phyloP scores from a whole-genome alignment of 257 asterid species.

The Solanum sitiens region DNA sequence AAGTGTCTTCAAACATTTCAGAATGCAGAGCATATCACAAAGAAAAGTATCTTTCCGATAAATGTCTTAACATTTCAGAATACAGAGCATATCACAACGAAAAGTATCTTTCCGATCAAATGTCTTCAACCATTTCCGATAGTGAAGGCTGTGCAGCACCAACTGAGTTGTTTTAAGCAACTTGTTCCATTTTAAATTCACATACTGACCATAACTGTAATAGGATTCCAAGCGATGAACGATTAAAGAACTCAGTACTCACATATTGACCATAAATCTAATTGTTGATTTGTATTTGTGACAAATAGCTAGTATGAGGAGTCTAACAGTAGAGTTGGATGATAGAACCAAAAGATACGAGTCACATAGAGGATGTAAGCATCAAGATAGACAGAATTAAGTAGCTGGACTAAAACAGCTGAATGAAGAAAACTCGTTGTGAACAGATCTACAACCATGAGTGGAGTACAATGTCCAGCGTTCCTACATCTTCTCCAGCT shows the following conservation, averaged over 20 bases:
- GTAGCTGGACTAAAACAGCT: neutral
- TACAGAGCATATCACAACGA: no score
- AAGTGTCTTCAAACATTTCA: neutral
- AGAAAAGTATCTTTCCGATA: no score
- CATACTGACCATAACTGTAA: neutral
- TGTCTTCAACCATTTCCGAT: no score
- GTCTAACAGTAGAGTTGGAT: neutral
- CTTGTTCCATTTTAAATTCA: neutral
- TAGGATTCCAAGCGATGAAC: neutral
- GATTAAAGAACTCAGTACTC: neutral
- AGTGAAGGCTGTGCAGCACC: neutral
- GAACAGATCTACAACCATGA: neutral
- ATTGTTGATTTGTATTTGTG: neutral
- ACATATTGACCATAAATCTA: neutral
- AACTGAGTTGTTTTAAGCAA: neutral
- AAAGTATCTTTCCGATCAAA: no score
- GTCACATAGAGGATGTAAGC: neutral
- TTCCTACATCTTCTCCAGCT: neutral
- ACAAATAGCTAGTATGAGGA: neutral
- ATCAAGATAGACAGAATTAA: no score
- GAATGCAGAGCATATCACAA: no score
- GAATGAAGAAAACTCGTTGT: neutral
- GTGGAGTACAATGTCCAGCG: neutral
- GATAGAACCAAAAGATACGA: neutral
- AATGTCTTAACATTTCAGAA: no score